Conservation (phyloP, 2,329 filamentous ascomycete genomes). For the Penicillium sp. region DNA sequence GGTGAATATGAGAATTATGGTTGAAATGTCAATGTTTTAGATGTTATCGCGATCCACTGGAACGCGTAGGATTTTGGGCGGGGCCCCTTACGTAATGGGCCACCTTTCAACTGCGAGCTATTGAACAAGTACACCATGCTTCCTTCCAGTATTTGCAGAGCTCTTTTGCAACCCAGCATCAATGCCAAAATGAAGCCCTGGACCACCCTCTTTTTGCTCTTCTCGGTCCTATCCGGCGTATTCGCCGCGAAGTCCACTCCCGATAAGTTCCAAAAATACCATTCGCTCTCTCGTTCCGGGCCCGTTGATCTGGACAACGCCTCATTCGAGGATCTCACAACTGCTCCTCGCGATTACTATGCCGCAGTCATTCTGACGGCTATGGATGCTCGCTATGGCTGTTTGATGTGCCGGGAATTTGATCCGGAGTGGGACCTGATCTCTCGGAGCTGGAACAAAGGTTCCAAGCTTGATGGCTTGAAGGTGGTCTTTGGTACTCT, state of each 20-base stretch:
- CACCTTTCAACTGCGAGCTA: conserved; percentile 15
- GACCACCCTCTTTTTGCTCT: conserved; percentile 40
- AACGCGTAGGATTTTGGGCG: not conserved
- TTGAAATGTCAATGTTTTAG: not conserved
- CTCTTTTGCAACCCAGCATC: conserved; percentile 2
- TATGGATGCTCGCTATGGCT: conserved; percentile 77
- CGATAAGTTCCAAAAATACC: conserved; percentile 71
- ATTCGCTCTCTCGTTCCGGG: conserved; percentile 63
- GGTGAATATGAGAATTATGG: not conserved
- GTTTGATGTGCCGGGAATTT: conserved; percentile 83
- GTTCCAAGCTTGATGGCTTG: conserved; percentile 60
- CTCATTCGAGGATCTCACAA: conserved; percentile 72
- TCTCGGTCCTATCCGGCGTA: conserved; percentile 29
- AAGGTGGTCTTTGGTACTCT: conserved; percentile 76
- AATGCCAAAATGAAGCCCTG: conserved; percentile 36
- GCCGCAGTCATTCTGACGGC: conserved; percentile 83
- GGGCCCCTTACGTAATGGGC: conserved; percentile 18
- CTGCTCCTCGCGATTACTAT: conserved; percentile 77
- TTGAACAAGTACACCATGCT: not conserved
- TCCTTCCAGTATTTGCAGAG: conserved; percentile 2
- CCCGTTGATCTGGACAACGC: conserved; percentile 77
- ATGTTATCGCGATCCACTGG: not conserved
- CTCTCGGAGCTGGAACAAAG: conserved; percentile 80
- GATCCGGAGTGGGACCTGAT: conserved; percentile 92
- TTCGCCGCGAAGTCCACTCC: conserved; percentile 55